These are phyloP conservation scores for Cryptosporidium meleagridis DNA, from an alignment of 169 alveolate genomes.

Conservation along the genomic window DNA sequence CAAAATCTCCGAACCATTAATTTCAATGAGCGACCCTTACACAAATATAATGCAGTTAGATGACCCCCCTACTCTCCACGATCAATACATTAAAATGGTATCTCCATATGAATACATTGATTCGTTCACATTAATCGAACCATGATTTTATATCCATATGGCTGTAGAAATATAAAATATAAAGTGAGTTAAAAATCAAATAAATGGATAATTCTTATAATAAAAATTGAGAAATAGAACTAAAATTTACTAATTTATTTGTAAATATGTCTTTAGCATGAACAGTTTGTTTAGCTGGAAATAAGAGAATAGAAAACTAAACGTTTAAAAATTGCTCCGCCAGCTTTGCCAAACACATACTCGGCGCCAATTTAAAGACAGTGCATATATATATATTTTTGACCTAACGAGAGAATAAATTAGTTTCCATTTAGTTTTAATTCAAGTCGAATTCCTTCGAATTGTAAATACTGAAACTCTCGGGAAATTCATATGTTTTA, in stretches of 20 bases:
- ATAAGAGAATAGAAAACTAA: not conserved
- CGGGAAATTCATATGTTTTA: not conserved
- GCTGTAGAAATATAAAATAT: not conserved
- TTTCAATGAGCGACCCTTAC: conserved; percentile 61
- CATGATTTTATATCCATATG: not conserved
- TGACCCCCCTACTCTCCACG: conserved; percentile 11
- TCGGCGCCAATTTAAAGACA: conserved; percentile 8
- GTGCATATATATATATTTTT: conserved; percentile 1
- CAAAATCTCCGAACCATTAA: conserved; percentile 52
- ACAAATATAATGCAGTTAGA: conserved; percentile 32
- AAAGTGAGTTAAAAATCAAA: not conserved
- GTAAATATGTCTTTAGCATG: not conserved
- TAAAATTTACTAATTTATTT: not conserved
- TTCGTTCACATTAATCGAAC: conserved; percentile 65
- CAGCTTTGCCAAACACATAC: not conserved
- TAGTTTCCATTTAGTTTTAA: conserved; percentile 4
- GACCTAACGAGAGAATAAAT: not conserved
- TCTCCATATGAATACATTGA: conserved; percentile 69
- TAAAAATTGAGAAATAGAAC: not conserved
- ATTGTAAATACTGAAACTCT: not conserved
- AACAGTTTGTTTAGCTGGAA: conserved; percentile 9
- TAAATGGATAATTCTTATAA: not conserved
- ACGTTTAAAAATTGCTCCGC: not conserved
- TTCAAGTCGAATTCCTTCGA: not conserved
- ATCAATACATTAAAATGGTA: conserved; percentile 25